Percentiles rank a stretch among this genome's conserved stretches.
Conservation (phyloP, 371 early-diverging fungal species). For the Zychaea mexicana region DNA sequence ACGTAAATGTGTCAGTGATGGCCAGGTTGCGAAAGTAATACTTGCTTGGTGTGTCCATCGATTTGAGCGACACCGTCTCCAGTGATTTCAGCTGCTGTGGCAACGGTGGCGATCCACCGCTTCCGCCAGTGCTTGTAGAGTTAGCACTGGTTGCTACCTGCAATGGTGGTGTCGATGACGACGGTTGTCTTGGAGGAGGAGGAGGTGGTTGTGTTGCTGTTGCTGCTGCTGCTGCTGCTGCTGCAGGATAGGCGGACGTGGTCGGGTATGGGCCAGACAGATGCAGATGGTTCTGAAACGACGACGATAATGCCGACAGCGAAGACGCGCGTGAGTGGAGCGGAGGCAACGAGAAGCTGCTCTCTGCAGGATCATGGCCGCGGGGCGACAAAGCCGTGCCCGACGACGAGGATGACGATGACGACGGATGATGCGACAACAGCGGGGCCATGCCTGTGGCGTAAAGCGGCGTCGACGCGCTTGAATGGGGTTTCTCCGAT, state of each 20-base stretch:
- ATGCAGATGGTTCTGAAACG: conserved; percentile 5
- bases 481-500: conserved; percentile 17
- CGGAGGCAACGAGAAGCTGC: conserved; percentile 14
- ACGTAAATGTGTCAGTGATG: conserved; percentile 51
- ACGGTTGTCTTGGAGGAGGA: background rate
- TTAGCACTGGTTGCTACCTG: too few species aligned
- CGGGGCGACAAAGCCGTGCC: background rate
- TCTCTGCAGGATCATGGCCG: conserved; percentile 11
- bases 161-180: background rate
- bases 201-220: background rate
- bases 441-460: background rate
- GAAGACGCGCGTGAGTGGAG: conserved; percentile 37
- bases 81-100: conserved; percentile 15
- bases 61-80: conserved; percentile 48
- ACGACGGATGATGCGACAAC: conserved; percentile 14
- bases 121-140: too few species aligned
- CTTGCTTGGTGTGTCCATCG: conserved; percentile 13
- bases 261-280: background rate
- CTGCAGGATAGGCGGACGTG: background rate
- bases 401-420: conserved; percentile 12
- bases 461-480: conserved; percentile 39
- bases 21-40: conserved; percentile 52
- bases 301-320: conserved; percentile 14
- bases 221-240: background rate
- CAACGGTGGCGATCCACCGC: background rate